Evolutionary conservation across 108 stramenopile species (phyloP).

Genomic region (Skeletonema grethae): DNA sequence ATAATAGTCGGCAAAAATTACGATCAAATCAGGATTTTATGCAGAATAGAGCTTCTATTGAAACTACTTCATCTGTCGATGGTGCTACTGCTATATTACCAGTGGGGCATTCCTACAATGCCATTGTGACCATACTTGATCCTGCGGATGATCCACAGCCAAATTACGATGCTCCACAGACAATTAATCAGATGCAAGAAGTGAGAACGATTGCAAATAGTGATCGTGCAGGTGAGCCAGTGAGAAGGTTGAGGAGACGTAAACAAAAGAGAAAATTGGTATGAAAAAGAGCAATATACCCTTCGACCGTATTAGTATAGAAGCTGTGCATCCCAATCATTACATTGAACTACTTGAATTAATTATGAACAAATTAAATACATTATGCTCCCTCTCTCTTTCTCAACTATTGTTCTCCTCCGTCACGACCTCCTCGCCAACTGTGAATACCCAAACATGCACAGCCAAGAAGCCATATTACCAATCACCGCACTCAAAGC

Average conservation of each 20-base stretch:
- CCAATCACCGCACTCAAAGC: slow-evolving; percentile 18
- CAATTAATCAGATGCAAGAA: background rate
- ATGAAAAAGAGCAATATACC: background rate
- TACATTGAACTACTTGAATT: background rate
- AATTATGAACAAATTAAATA: background rate
- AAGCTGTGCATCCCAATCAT: background rate
- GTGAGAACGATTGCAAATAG: background rate
- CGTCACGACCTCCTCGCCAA: slow-evolving; percentile 10
- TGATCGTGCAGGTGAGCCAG: background rate
- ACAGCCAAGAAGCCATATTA: slow-evolving; percentile 14
- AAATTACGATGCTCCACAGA: background rate
- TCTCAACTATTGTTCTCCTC: background rate
- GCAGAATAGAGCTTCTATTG: background rate
- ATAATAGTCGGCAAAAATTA: background rate
- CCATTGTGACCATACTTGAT: background rate
- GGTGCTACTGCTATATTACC: background rate
- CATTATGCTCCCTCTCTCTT: background rate
- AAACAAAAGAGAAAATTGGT: background rate
- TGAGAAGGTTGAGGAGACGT: background rate
- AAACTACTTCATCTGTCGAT: background rate
- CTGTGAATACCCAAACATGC: slow-evolving; percentile 25
- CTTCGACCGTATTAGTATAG: background rate
- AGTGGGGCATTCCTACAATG: background rate
- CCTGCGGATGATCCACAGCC: background rate
- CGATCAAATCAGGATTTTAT: background rate